Conservation (phyloP, 768 basidiomycete genomes). For the Amanita muscaria region DNA sequence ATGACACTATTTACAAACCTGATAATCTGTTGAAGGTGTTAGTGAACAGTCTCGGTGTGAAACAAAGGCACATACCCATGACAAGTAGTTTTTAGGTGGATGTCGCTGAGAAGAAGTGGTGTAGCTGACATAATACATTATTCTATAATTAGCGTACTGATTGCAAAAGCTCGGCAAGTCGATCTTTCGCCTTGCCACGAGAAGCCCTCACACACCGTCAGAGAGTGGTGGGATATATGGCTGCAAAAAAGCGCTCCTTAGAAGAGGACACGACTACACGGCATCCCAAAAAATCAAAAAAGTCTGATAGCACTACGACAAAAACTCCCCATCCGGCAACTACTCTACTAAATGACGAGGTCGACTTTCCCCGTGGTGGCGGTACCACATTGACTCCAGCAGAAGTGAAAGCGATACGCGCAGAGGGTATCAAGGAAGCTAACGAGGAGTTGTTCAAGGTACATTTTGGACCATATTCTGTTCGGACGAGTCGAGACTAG, state of each 20-base stretch:
- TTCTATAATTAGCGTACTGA: not conserved
- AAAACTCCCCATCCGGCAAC: constrained; percentile 19
- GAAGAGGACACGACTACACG: constrained; percentile 42
- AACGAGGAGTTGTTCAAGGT: constrained; percentile 73
- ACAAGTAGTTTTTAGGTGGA: constrained; percentile 4
- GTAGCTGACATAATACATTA: constrained; percentile 5
- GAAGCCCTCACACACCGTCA: no score
- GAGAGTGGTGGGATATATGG: no score
- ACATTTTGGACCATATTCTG: constrained; percentile 11
- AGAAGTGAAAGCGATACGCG: constrained; percentile 78
- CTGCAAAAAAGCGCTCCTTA: constrained; percentile 50
- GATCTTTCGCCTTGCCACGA: no score
- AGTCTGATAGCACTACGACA: constrained; percentile 22
- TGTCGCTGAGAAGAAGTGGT: no score
- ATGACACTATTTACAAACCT: constrained; percentile 33
- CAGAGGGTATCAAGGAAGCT: constrained; percentile 81
- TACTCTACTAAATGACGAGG: constrained; percentile 49
- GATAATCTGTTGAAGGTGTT: constrained; percentile 44
- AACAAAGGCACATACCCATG: constrained; percentile 28
- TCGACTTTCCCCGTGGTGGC: constrained; percentile 94
- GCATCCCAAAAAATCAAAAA: constrained; percentile 57
- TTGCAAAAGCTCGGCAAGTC: no score
- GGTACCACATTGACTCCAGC: constrained; percentile 82
- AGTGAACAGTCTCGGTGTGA: constrained; percentile 7
- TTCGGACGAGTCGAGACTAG: constrained; percentile 4